Evolutionary conservation across 371 early-diverging fungal species (phyloP).

Genomic region (Batkoa obscura): DNA sequence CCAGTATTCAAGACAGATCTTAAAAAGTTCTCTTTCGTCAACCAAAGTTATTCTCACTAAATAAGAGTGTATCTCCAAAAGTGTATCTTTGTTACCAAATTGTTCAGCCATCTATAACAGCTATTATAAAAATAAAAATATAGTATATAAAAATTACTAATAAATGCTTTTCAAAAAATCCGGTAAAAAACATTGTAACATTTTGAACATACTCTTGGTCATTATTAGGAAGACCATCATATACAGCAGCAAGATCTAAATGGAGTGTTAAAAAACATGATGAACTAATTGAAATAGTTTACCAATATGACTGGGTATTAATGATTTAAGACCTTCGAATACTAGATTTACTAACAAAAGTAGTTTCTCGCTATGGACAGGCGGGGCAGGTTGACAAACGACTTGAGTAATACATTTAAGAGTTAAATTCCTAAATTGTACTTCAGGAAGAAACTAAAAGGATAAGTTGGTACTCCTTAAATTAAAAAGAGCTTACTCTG

Average conservation of each 20-base stretch:
- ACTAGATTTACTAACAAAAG: slow-evolving; percentile 58
- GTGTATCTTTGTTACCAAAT: slow-evolving; percentile 31
- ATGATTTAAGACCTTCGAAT: slow-evolving; percentile 40
- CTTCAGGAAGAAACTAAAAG: slow-evolving; percentile 51
- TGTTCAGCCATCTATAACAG: slow-evolving; percentile 34
- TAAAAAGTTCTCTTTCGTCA: slow-evolving; percentile 92
- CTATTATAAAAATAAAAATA: too few relatives aligned
- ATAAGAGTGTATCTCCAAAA: slow-evolving; percentile 71
- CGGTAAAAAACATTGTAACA: slow-evolving; percentile 67
- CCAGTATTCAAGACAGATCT: slow-evolving; percentile 96
- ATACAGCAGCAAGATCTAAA: slow-evolving; percentile 7
- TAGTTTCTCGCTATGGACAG: slow-evolving; percentile 65
- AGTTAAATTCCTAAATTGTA: slow-evolving; percentile 78
- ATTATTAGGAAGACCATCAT: slow-evolving; percentile 18
- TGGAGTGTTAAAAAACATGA: neutral
- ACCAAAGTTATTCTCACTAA: slow-evolving; percentile 76
- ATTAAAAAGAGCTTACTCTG: slow-evolving; percentile 31
- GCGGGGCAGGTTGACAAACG: slow-evolving; percentile 50
- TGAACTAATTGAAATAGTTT: slow-evolving; percentile 8
- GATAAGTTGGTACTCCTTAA: neutral
- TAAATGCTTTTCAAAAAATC: slow-evolving; percentile 63
- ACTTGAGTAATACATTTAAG: slow-evolving; percentile 91
- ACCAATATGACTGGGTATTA: slow-evolving; percentile 50
- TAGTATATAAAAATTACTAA: slow-evolving; percentile 30
- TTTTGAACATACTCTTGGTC: slow-evolving; percentile 85